A percentile compares a stretch with the other conserved stretches of the same genome.
These are phyloP conservation scores for Salmacisia buchloeana DNA, from an alignment of 1,284 basidiomycete genomes.

Conservation along the genomic window DNA sequence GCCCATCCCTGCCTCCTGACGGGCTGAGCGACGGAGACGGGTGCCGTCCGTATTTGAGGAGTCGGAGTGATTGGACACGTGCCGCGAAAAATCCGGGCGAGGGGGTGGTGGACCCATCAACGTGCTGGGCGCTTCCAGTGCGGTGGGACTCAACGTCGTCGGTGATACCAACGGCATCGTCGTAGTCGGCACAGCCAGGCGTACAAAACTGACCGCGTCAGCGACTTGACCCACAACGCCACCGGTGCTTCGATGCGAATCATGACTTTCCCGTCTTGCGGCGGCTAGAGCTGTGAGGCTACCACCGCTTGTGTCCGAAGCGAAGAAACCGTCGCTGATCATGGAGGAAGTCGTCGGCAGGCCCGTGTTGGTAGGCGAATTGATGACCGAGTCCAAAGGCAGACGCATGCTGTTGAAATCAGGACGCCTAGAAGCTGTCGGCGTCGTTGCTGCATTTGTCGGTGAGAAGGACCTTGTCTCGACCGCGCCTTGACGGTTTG, in stretches of 20 bases:
- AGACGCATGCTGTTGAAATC: neutral
- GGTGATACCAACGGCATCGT: neutral
- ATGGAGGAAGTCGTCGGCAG: conserved; percentile 4
- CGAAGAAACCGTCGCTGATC: conserved; percentile 17
- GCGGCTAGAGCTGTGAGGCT: neutral
- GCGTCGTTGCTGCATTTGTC: neutral
- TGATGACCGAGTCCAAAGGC: neutral
- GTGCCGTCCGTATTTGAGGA: neutral
- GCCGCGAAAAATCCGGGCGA: neutral
- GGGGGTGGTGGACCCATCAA: neutral
- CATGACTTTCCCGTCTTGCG: neutral
- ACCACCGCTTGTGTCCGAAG: neutral
- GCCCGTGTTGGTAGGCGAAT: neutral
- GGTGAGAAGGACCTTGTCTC: neutral
- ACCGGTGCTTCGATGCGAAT: neutral
- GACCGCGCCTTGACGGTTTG: neutral
- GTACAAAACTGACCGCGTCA: conserved; percentile 4
- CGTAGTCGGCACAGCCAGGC: conserved; percentile 14
- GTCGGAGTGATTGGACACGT: neutral
- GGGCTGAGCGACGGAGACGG: conserved; percentile 25
- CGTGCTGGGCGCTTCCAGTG: no score
- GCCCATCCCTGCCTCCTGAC: conserved; percentile 39
- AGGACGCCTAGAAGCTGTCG: neutral
- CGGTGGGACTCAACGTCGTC: neutral
- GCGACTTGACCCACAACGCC: neutral